Conservation (phyloP, 1,139 yeast species). For the Wickerhamomyces sp. region DNA sequence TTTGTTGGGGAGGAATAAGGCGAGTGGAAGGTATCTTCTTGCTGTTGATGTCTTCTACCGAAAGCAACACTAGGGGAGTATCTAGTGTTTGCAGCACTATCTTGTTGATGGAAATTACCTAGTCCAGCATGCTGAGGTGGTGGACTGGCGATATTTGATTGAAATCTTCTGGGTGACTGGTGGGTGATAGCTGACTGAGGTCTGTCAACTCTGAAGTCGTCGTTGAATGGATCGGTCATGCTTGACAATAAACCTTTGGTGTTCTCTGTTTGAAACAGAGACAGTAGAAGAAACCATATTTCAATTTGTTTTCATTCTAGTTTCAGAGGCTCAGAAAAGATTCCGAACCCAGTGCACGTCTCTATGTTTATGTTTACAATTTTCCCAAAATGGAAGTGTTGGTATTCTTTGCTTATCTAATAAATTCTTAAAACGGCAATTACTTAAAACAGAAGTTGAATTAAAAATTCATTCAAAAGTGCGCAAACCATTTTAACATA, state of each 20-base stretch:
- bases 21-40: constrained; percentile 17
- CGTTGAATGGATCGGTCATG: constrained; percentile 24
- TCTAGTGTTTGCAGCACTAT: constrained; percentile 16
- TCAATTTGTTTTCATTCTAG: constrained; percentile 1
- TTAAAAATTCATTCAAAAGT: too few relatives aligned
- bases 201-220: constrained; percentile 16
- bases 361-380: constrained; percentile 12
- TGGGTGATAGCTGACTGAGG: constrained; percentile 20
- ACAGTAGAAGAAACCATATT: background rate
- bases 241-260: too few relatives aligned
- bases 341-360: constrained; percentile 1
- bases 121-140: constrained; percentile 5
- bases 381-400: constrained; percentile 4
- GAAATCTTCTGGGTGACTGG: constrained; percentile 19
- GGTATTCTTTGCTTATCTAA: too few relatives aligned
- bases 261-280: background rate
- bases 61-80: constrained; percentile 32
- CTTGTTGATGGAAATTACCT: constrained; percentile 23
- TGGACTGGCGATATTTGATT: constrained; percentile 2
- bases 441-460: too few relatives aligned
- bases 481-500: too few relatives aligned
- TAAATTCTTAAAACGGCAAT: background rate
- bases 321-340: background rate
- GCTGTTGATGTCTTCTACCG: constrained; percentile 25
- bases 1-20: constrained; percentile 22